phyloP scores from a whole-genome alignment of 495 filamentous ascomycete genomes.

The Hypoxylon intermedium region DNA sequence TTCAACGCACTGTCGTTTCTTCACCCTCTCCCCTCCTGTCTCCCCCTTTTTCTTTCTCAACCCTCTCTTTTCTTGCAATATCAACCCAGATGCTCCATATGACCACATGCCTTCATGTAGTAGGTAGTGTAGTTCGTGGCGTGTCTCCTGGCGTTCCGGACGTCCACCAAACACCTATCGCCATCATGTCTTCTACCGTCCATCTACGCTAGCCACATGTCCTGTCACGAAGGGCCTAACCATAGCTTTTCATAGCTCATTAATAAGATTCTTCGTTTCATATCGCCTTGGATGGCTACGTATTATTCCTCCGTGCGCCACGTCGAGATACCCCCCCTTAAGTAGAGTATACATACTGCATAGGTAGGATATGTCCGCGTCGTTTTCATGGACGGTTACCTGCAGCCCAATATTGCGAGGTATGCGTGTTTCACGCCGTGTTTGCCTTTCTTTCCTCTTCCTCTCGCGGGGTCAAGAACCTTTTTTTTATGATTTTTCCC shows the following conservation, averaged over 20 bases:
- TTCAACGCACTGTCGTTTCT: constrained; percentile 11
- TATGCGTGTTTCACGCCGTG: constrained; percentile 37
- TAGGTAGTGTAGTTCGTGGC: constrained; percentile 32
- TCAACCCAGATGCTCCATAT: constrained; percentile 17
- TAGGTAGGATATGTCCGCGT: not conserved
- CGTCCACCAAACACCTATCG: constrained; percentile 21
- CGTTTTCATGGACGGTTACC: constrained; percentile 33
- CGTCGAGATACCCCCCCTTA: constrained; percentile 1
- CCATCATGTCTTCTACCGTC: constrained; percentile 17
- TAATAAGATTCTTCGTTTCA: constrained; percentile 21
- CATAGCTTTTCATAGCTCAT: constrained; percentile 20
- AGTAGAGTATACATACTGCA: constrained; percentile 2
- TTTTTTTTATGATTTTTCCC: constrained; percentile 26
- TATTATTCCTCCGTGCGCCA: constrained; percentile 19
- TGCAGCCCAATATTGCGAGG: constrained; percentile 35
- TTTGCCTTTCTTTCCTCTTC: constrained; percentile 12
- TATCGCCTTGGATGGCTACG: constrained; percentile 10
- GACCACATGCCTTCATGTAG: constrained; percentile 29
- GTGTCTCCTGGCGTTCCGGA: constrained; percentile 22
- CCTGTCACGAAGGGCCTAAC: constrained; percentile 13
- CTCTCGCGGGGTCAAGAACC: constrained; percentile 9
- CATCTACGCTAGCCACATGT: constrained; percentile 27
- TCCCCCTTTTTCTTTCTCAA: not conserved
- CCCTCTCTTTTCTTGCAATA: constrained; percentile 33
- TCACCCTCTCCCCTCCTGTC: constrained; percentile 11